Percentiles rank a stretch among this genome's conserved stretches.
phyloP scores from a whole-genome alignment of 306 rosid genomes.

The Betula pendula region DNA sequence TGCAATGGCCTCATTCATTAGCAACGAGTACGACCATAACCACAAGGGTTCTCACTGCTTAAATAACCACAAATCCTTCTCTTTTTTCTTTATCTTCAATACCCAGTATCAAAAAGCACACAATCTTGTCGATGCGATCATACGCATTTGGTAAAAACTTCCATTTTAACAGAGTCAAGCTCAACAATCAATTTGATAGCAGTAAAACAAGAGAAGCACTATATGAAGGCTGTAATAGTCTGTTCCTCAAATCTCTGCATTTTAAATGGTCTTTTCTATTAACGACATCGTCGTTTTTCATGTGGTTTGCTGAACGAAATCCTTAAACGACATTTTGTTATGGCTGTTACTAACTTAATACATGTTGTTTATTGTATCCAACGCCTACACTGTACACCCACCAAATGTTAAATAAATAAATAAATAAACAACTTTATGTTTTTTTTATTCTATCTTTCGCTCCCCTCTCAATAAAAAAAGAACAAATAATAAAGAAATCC shows the following conservation, averaged over 20 bases:
- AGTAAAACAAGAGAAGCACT: background rate
- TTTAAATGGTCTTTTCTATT: background rate
- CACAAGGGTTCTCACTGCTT: background rate
- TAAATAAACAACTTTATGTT: too few species aligned
- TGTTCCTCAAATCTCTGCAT: background rate
- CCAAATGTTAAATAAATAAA: too few species aligned
- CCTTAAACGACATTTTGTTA: background rate
- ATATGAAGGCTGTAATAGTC: background rate
- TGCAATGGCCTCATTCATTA: constrained; percentile 58
- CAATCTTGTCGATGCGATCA: background rate
- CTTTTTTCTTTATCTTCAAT: background rate
- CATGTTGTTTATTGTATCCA: too few species aligned
- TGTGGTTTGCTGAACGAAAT: background rate
- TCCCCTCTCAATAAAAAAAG: too few species aligned
- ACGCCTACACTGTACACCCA: too few species aligned
- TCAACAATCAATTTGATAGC: background rate
- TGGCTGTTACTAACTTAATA: too few species aligned
- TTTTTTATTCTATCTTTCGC: too few species aligned
- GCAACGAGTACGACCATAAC: too few species aligned
- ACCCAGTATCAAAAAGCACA: background rate
- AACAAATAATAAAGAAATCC: too few species aligned
- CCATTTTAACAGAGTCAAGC: background rate
- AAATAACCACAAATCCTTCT: background rate
- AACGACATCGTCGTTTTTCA: background rate
- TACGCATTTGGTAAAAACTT: background rate